A percentile compares a stretch with the other conserved stretches of the same genome.
These are phyloP conservation scores for Phytophthora pini DNA, from an alignment of 352 stramenopile genomes.

Conservation along the genomic window DNA sequence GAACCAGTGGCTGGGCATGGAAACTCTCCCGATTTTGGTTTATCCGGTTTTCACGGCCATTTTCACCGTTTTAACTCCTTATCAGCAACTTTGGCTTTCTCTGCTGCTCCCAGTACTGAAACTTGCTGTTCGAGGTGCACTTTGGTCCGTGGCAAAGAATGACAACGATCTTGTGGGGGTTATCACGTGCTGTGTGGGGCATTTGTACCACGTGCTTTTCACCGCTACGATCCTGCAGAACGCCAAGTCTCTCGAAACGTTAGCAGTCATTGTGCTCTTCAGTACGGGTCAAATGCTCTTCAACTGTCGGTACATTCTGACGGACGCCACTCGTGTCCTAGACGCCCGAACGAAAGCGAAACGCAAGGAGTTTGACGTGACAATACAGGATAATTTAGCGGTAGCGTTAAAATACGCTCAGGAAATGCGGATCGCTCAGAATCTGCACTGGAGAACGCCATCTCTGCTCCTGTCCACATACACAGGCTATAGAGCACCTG, in stretches of 20 bases:
- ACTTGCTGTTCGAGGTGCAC: slow-evolving; percentile 27
- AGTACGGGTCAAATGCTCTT: slow-evolving; percentile 39
- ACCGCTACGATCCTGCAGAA: slow-evolving; percentile 49
- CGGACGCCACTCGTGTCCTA: slow-evolving; percentile 9
- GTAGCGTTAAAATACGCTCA: slow-evolving; percentile 13
- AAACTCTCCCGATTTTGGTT: slow-evolving; percentile 34
- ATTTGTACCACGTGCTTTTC: slow-evolving; percentile 59
- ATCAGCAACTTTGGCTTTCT: slow-evolving; percentile 41
- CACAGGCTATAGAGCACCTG: slow-evolving; percentile 20
- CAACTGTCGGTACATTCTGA: slow-evolving; percentile 30
- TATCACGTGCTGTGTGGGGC: slow-evolving; percentile 34
- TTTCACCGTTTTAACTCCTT: slow-evolving; percentile 37
- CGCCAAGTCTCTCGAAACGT: slow-evolving; percentile 39
- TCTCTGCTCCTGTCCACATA: slow-evolving; percentile 37
- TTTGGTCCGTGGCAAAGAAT: slow-evolving; percentile 27
- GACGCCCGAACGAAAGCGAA: slow-evolving; percentile 7
- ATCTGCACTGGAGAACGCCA: slow-evolving; percentile 28
- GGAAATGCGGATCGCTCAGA: slow-evolving; percentile 22
- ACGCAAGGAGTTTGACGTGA: neutral
- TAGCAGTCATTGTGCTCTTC: slow-evolving; percentile 36
- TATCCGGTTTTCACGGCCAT: slow-evolving; percentile 45
- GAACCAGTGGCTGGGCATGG: slow-evolving; percentile 29
- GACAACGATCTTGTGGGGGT: slow-evolving; percentile 41
- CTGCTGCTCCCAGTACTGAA: slow-evolving; percentile 48
- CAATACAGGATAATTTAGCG: neutral